Evolutionary conservation across 176 grass and related monocot species (phyloP), one percentile per base, ranked within the genome.

Genomic region (Zoysia japonica): DNA sequence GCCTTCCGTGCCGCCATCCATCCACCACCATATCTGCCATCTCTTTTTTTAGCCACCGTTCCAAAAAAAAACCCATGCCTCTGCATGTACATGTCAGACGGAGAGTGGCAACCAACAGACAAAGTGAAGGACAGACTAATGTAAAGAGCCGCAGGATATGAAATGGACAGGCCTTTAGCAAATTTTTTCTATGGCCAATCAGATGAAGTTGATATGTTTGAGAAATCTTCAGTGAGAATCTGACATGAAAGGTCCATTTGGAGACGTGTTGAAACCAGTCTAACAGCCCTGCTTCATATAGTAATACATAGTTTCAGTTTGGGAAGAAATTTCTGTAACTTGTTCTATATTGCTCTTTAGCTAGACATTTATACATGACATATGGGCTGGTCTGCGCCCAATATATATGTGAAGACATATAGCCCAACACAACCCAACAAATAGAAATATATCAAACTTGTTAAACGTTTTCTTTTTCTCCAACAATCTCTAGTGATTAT

Each of bases 11-110:
- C 10, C 1, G 14, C 39, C 19, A 63, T 66, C 16, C 68, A 73
- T 48, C 75, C 41, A 65, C 50, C 11, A 48, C 83, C 55, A 28
- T 40, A 78, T 51, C 60, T 13, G 2, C 35, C 48, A 45, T 72
- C 43, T 47, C 28, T 68, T 66, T 85, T 85, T 85, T 85, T 85
- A 85, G 76, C n/a, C 13, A 71, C 19, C 13, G 3, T 67, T 84
- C 5, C 74, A 77, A 78, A 68, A 68, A 75, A 37, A 74, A 43
- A 46, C 12, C 40, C n/a, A 68, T 3, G 0, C 16, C 43, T 44
- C 37, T 41, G 39, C 17, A 55, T 56, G 64, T 55, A 44, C 16
- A 16, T 51, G 10, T 41, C 7, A 63, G 2, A 59, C 7, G 20
- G 2, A 9, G 2, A 55, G 13, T 55, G 52, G 2, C 5, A 55